phyloP scores from a whole-genome alignment of 202 grass and related monocot genomes.

The Brachypodium distachyon region DNA sequence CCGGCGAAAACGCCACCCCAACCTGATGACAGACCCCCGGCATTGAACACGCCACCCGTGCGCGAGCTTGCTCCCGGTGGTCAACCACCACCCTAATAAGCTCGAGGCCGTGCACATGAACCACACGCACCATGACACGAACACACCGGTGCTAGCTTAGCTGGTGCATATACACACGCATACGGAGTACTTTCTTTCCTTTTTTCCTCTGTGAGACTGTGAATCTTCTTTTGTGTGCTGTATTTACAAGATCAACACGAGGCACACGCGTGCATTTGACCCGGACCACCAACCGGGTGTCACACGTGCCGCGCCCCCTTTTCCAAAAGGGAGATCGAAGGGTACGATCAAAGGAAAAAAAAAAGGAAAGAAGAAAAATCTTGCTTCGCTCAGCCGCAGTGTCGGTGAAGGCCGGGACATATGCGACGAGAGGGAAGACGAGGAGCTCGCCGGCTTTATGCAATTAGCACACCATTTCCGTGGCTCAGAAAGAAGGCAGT shows the following conservation, averaged over 20 bases:
- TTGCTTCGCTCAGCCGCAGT: conserved; percentile 24
- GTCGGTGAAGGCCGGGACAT: conserved; percentile 35
- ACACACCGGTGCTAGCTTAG: not conserved
- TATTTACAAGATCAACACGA: conserved; percentile 30
- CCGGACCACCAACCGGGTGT: not conserved
- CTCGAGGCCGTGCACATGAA: not conserved
- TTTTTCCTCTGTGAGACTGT: not conserved
- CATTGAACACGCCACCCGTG: not conserved
- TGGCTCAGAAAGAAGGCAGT: conserved; percentile 4
- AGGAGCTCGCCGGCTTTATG: conserved; percentile 23
- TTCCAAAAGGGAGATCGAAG: conserved; percentile 17
- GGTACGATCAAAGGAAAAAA: not conserved
- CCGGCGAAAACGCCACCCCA: too few relatives aligned
- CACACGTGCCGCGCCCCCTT: not conserved
- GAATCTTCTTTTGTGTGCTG: conserved; percentile 1
- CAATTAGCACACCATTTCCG: conserved; percentile 28
- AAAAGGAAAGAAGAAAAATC: not conserved
- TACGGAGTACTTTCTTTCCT: not conserved
- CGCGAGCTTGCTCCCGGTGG: not conserved
- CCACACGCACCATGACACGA: not conserved
- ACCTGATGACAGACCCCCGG: not conserved
- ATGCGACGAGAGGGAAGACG: not conserved
- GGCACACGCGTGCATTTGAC: conserved; percentile 10
- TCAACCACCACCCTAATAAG: conserved; percentile 12
- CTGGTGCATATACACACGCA: not conserved